Percentiles rank a stretch among this genome's conserved stretches.
Evolutionary conservation across 176 grass and related monocot genomes (phyloP).

Genomic region (Carex scoparia): DNA sequence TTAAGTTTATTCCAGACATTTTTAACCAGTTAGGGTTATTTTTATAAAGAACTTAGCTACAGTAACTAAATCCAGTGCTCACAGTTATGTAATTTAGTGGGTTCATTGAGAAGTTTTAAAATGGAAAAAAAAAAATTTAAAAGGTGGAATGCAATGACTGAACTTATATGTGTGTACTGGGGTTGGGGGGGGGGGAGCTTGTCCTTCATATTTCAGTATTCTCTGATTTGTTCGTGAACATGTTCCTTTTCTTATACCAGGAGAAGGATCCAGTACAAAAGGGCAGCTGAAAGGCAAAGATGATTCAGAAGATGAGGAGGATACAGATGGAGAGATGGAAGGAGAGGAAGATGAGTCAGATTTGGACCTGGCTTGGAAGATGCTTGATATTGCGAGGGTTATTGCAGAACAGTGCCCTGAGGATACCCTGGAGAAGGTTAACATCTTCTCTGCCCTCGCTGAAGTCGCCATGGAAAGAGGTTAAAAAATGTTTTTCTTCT

Average conservation of each 20-base stretch:
- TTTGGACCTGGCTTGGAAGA: constrained; percentile 93
- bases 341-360: constrained; percentile 97
- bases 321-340: constrained; percentile 54
- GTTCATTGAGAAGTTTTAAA: not conserved
- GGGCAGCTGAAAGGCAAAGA: constrained; percentile 43
- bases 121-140: not conserved
- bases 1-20: not conserved
- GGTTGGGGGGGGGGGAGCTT: not conserved
- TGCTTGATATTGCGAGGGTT: constrained; percentile 93
- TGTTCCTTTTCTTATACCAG: constrained; percentile 13
- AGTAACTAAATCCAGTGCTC: not conserved
- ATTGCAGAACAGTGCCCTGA: constrained; percentile 74
- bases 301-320: constrained; percentile 54
- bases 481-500: not conserved
- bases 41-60: not conserved
- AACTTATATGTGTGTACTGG: not conserved
- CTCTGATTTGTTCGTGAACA: not conserved
- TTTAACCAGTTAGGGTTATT: not conserved
- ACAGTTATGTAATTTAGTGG: not conserved
- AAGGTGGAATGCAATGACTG: not conserved
- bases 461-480: constrained; percentile 97
- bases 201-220: not conserved
- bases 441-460: constrained; percentile 72
- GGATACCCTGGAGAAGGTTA: constrained; percentile 75
- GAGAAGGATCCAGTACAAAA: constrained; percentile 48